Evolutionary conservation across 495 filamentous ascomycete genomes (phyloP).

Genomic region (Penicillium cinerascens): DNA sequence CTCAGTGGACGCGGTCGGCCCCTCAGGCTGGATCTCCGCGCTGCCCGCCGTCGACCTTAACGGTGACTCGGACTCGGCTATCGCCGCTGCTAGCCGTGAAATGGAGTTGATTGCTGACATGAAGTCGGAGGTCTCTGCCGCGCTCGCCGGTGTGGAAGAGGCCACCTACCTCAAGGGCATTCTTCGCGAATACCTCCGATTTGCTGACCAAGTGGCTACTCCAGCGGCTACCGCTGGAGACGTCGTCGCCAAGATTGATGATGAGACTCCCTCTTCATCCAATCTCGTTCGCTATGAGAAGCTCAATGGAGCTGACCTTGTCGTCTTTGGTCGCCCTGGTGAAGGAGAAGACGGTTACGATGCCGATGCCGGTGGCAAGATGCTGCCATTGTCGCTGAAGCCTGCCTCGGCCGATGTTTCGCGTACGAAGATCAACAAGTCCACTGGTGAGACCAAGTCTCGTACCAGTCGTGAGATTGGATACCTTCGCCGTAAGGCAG

Average conservation of each 20-base stretch:
- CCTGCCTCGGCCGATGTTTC: conserved; percentile 58
- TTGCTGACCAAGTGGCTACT: conserved; percentile 46
- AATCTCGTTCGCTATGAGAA: conserved; percentile 37
- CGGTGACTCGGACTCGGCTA: conserved; percentile 42
- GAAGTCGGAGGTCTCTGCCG: conserved; percentile 69
- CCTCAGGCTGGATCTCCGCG: conserved; percentile 74
- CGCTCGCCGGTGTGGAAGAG: conserved; percentile 73
- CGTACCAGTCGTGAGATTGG: conserved; percentile 68
- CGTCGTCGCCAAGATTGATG: conserved; percentile 9
- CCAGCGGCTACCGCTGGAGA: conserved; percentile 8
- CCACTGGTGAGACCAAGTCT: conserved; percentile 54
- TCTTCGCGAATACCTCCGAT: conserved; percentile 67
- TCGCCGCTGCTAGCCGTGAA: conserved; percentile 52
- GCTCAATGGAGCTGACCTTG: conserved; percentile 42
- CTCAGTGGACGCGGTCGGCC: conserved; percentile 79
- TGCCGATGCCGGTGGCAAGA: conserved; percentile 36
- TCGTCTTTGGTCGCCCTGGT: conserved; percentile 33
- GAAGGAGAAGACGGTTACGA: conserved; percentile 35
- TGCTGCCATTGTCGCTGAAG: conserved; percentile 70
- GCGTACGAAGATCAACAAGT: conserved; percentile 39
- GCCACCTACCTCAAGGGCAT: conserved; percentile 64
- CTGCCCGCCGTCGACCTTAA: conserved; percentile 19
- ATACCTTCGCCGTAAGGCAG: conserved; percentile 65
- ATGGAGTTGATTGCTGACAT: conserved; percentile 61
- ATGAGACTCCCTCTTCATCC: conserved; percentile 11